Evolutionary conservation across 78 protist genomes (phyloP), one percentile per base, ranked within the genome.

Genomic region (Chrysochromulina tobinii): DNA sequence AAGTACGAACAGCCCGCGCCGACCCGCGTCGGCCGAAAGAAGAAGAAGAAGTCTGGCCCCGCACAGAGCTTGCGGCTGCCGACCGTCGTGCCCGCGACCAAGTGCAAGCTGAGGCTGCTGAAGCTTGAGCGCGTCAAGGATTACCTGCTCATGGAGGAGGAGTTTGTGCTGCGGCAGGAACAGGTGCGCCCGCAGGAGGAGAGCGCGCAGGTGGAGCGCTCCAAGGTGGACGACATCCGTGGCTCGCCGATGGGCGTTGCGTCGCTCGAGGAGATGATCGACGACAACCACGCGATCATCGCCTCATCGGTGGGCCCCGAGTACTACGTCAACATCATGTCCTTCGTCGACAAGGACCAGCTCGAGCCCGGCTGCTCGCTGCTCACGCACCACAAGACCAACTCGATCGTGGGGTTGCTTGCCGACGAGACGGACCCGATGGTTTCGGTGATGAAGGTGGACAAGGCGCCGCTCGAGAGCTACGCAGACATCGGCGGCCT

Each of bases 401-500:
- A 95, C 48, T 87, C 98, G 0, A 95, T 99, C 18, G 99, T 98
- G 11, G 99, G 99, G 59, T 95, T 99, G 18, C 96, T 98, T 8
- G 93, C 73, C 15, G 98, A 99, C 92, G 99, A 99, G 51, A 96
- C 90, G 20, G 99, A 99, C 83, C 99, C 99, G 57, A 93, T 98
- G 96, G 99, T 99, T 72, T 58, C 81, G 87, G 99, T 98, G 14
- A 99, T 99, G 99, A 99, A 98, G 94, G 84, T 81, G 2, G 90
- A 83, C 77, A 83, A 83, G 91, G 99, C 99, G 3, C 99, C 99
- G 25, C 51, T 90, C 8, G 99, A 98, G 95, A 89, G 98, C 7
- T 99, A 98, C 93, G 99, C 99, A 12, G 99, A 99, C 92, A 96
- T 99, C 15, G 99, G 99, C 67, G 99, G 99, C 14, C 96, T 99